Base-by-base conservation (phyloP, 2,329 filamentous ascomycete genomes). In the Coniochaeta sp. region DNA sequence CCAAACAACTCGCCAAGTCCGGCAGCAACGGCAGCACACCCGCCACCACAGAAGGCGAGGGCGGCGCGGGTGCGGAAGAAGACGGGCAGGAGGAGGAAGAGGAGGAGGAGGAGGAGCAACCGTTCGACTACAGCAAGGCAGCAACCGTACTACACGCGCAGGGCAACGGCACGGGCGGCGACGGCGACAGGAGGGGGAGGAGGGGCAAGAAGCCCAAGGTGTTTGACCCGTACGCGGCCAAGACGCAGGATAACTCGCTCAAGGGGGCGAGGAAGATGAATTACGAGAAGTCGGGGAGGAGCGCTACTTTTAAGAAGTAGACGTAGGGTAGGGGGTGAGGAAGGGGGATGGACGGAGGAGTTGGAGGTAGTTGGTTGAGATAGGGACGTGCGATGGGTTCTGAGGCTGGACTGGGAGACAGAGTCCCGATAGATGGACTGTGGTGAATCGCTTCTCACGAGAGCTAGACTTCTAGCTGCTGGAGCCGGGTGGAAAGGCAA, bases 71-170 rank as follows among this genome's bases (percentile, higher is more conserved):
- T 48, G 42, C 20, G 18, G 30, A 47, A 13, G 38, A 42, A 13
- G 33, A n/a, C n/a, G n/a, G n/a, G 22, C 38, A 61, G 42, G 42
- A 58, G n/a, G 28, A 55, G 24, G 50, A 58, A 30, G 53, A 62
- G 18, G 54, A 54, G 42, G 55, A 62, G 18, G 57, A 57, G 1
- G 63, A 63, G 26, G 64, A 65, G 50, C 51, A 58, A 45, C 64
- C 65, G 5, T 70, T 70, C 54, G 65, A 70, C 56, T 70, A 69
- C 55, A 63, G 58, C 58, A 64, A 63, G 49, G 67, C 67, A 6
- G 56, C 60, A 31, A 65, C 65, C 20, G 63, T 68, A 32, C 51
- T 69, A 33, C 58, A 64, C 48, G 58, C 64, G 8, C 54, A 65
- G 48, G 52, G 57, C 31, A 51, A 56, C 30, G 59, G 47, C 10